phyloP scores from a whole-genome alignment of 1,139 yeast genomes.

The Taiozyma sp. region DNA sequence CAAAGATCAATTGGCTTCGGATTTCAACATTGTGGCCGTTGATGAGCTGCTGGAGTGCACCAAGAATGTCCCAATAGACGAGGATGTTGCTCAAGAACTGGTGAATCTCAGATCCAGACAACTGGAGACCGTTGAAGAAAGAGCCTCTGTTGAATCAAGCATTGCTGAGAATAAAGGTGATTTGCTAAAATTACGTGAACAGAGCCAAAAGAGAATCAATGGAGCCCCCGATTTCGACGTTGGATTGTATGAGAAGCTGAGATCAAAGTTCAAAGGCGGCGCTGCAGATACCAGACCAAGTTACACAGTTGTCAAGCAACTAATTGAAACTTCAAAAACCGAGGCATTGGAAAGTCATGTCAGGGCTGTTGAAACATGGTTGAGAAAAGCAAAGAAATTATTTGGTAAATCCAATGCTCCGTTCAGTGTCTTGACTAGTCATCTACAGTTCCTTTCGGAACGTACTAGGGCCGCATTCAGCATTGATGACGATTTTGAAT shows the following conservation, averaged over 20 bases:
- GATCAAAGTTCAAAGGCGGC: slow-evolving; percentile 22
- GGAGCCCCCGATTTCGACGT: slow-evolving; percentile 1
- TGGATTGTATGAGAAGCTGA: slow-evolving; percentile 7
- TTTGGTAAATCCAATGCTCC: slow-evolving; percentile 35
- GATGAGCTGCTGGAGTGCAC: slow-evolving; percentile 18
- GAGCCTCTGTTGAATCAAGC: slow-evolving; percentile 26
- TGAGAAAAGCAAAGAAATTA: slow-evolving; percentile 34
- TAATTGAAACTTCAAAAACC: slow-evolving; percentile 22
- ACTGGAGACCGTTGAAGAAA: slow-evolving; percentile 25
- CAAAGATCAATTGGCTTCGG: slow-evolving; percentile 23
- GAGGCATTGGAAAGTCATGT: slow-evolving; percentile 21
- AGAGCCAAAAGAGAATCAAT: background rate
- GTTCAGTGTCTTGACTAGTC: slow-evolving; percentile 27
- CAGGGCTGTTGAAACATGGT: slow-evolving; percentile 40
- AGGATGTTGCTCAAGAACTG: slow-evolving; percentile 15
- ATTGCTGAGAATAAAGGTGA: slow-evolving; percentile 3
- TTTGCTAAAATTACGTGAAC: background rate
- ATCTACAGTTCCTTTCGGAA: slow-evolving; percentile 29
- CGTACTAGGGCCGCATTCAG: slow-evolving; percentile 38
- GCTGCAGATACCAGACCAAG: slow-evolving; percentile 28
- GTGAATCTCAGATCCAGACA: slow-evolving; percentile 17
- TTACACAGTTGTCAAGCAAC: slow-evolving; percentile 23
- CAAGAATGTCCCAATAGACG: slow-evolving; percentile 23
- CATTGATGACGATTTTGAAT: slow-evolving; percentile 34
- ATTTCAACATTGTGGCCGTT: slow-evolving; percentile 19